phyloP scores from a whole-genome alignment of 352 stramenopile genomes.

The Halophytophthora polymorphica region DNA sequence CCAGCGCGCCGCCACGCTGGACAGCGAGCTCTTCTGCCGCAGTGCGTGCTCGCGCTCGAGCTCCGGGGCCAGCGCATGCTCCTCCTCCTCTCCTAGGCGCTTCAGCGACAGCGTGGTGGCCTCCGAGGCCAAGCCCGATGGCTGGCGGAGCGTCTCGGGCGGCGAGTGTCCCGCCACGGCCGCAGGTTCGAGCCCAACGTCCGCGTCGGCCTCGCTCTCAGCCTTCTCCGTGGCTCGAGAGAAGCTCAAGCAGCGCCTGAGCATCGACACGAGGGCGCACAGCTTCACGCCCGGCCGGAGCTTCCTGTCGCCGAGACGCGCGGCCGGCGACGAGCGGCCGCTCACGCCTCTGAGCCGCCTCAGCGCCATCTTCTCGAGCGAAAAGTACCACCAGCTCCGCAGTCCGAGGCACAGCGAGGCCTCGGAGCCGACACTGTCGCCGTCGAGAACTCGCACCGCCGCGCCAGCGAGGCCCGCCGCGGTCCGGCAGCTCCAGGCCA shows the following conservation, averaged over 20 bases:
- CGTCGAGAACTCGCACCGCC: constrained; percentile 4
- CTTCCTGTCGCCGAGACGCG: constrained; percentile 21
- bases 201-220: neutral
- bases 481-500: too few relatives aligned
- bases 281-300: constrained; percentile 19
- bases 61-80: constrained; percentile 4
- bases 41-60: constrained; percentile 15
- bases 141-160: constrained; percentile 5
- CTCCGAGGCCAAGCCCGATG: neutral
- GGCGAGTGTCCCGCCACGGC: neutral
- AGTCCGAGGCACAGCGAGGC: constrained; percentile 25
- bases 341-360: constrained; percentile 27
- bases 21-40: constrained; percentile 39
- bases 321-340: constrained; percentile 17
- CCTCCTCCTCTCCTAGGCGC: constrained; percentile 2
- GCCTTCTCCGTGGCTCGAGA: constrained; percentile 14
- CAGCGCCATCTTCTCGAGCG: constrained; percentile 29
- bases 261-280: constrained; percentile 23
- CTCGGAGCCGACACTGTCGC: constrained; percentile 8
- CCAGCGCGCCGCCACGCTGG: constrained; percentile 37
- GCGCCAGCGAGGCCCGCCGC: neutral
- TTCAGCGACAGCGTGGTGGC: constrained; percentile 13
- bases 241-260: constrained; percentile 31
- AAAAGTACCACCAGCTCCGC: constrained; percentile 30
- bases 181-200: neutral